Evolutionary conservation across 2,329 filamentous ascomycete genomes (phyloP), one percentile per base, ranked within the genome.

Genomic region (Aquanectria penicillioides): DNA sequence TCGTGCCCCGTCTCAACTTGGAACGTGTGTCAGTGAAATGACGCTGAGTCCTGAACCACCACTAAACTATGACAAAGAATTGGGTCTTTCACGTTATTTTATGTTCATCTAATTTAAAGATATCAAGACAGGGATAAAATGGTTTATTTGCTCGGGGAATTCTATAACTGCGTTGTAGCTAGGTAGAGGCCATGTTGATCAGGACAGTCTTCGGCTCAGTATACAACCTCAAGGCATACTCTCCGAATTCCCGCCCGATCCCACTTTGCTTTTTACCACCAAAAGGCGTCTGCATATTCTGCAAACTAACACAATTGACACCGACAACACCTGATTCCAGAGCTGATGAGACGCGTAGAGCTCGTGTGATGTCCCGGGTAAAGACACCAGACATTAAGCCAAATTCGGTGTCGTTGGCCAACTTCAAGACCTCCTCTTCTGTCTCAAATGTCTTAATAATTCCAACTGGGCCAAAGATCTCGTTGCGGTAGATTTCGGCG

Each of bases 151-250:
- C n/a, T n/a, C n/a, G n/a, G n/a, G n/a, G n/a, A n/a, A n/a, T n/a
- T n/a, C n/a, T n/a, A n/a, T n/a, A n/a, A n/a, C n/a, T n/a, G n/a
- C n/a, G n/a, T 20, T 6, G 17, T 29, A 3, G 22, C 37, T 49
- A 34, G 2, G 20, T 56, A 60, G 40, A 51, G 5, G 15, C n/a
- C 58, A 61, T 57, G 18, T 61, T 61, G 36, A 61, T 53, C 13
- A 61, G 44, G 13, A 61, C 34, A 7, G 58, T 61, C 41, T 61
- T 61, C 12, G 58, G 58, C 37, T 61, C 58, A 5, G 58, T 61
- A 26, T 36, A 61, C 17, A 58, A 12, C 15, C 54, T 57, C 48
- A 61, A 36, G 3, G 53, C 58, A 34, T 61, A 54, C 38, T 57
- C 53, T 3, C 53, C 53, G 28, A 57, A 54, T 34, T 61, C 58